phyloP scores from a whole-genome alignment of 2,329 filamentous ascomycete species.

The Cercospora sp. region DNA sequence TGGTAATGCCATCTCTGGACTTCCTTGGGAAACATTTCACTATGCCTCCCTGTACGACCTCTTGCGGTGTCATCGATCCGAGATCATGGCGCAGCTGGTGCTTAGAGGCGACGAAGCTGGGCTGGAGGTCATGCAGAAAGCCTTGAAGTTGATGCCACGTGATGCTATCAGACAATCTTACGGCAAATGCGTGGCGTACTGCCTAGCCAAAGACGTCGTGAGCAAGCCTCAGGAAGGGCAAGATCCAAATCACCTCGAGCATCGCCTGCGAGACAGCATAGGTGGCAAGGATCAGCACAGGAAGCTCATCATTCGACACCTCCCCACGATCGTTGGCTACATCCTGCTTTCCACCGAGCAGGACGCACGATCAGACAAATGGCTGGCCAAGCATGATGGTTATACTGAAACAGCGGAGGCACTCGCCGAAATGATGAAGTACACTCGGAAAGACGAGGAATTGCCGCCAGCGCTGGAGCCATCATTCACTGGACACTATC shows the following conservation, averaged over 20 bases:
- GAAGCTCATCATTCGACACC: constrained; percentile 64
- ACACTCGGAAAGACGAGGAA: constrained; percentile 63
- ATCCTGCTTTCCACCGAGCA: constrained; percentile 73
- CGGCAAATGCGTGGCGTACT: constrained; percentile 77
- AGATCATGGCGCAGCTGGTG: constrained; percentile 75
- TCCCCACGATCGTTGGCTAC: constrained; percentile 73
- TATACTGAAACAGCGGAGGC: constrained; percentile 63
- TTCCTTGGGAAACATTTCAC: constrained; percentile 84
- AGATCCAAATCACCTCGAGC: constrained; percentile 41
- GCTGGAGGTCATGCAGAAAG: constrained; percentile 59
- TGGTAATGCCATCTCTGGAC: constrained; percentile 60
- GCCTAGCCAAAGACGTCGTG: constrained; percentile 72
- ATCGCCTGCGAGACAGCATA: constrained; percentile 65
- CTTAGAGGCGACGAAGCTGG: constrained; percentile 74
- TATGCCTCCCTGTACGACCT: constrained; percentile 70
- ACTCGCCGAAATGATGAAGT: constrained; percentile 67
- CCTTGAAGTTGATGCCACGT: constrained; percentile 54
- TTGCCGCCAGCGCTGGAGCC: constrained; percentile 83
- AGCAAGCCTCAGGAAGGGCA: constrained; percentile 32
- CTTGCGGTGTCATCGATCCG: constrained; percentile 68
- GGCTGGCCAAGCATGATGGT: constrained; percentile 38
- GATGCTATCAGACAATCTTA: constrained; percentile 69
- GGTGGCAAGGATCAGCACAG: constrained; percentile 64
- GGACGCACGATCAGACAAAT: constrained; percentile 70
- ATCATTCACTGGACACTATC: constrained; percentile 74